Evolutionary conservation across 164 flowering plant genomes (phyloP).

Genomic region (Dillenia turbinata): DNA sequence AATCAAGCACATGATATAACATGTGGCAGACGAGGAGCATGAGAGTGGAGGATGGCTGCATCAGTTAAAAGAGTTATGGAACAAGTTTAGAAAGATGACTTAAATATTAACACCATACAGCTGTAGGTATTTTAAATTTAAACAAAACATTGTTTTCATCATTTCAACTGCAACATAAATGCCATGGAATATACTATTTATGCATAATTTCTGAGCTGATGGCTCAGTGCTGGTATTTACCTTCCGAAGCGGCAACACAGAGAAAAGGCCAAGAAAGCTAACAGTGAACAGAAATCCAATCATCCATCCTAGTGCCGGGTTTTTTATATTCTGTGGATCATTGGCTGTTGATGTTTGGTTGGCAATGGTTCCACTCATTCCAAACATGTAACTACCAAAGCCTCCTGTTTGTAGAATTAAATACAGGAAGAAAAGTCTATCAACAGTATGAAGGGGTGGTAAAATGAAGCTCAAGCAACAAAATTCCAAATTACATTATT

Average conservation of each 20-base stretch:
- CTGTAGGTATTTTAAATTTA: too few relatives aligned
- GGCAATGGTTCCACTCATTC: slow-evolving; percentile 39
- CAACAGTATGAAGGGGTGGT: not conserved
- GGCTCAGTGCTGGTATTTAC: slow-evolving; percentile 15
- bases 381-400: slow-evolving; percentile 49
- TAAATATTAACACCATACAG: too few relatives aligned
- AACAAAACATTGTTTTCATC: too few relatives aligned
- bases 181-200: too few relatives aligned
- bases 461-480: not conserved
- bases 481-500: not conserved
- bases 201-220: too few relatives aligned
- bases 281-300: slow-evolving; percentile 47
- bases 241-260: slow-evolving; percentile 55
- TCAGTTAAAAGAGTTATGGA: too few relatives aligned
- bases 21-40: too few relatives aligned
- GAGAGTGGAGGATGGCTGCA: too few relatives aligned
- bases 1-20: too few relatives aligned
- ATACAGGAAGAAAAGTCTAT: too few relatives aligned
- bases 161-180: too few relatives aligned
- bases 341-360: slow-evolving; percentile 18
- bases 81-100: too few relatives aligned
- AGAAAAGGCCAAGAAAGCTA: slow-evolving; percentile 61
- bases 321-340: slow-evolving; percentile 22
- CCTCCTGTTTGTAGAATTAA: slow-evolving; percentile 34
- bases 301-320: slow-evolving; percentile 47